Evolutionary conservation across 371 early-diverging fungal genomes (phyloP).

Genomic region (Mortierella sp.): DNA sequence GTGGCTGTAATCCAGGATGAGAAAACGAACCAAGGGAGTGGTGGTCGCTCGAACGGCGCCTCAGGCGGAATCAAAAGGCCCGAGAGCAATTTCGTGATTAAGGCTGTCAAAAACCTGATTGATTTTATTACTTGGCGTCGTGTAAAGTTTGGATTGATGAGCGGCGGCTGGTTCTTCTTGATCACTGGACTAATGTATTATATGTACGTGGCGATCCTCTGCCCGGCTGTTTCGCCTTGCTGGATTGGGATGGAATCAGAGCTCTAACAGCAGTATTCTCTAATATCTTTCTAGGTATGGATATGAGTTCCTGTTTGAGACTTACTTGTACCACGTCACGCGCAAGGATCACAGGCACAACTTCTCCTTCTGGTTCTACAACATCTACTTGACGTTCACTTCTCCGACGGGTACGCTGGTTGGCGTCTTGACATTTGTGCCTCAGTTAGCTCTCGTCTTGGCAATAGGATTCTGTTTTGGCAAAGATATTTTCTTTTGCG

Average conservation of each 20-base stretch:
- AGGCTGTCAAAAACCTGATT: conserved; percentile 28
- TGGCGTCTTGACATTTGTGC: conserved; percentile 78
- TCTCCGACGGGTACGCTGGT: conserved; percentile 60
- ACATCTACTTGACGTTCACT: conserved; percentile 85
- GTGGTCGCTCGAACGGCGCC: conserved; percentile 1
- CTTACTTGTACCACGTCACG: conserved; percentile 94
- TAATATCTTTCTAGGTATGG: conserved; percentile 74
- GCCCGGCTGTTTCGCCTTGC: not conserved
- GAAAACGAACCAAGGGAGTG: conserved; percentile 11
- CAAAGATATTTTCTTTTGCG: conserved; percentile 87
- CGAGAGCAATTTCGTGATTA: conserved; percentile 16
- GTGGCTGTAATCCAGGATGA: conserved; percentile 12
- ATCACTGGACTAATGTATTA: conserved; percentile 83
- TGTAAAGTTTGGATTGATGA: conserved; percentile 77
- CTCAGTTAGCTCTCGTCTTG: conserved; percentile 77
- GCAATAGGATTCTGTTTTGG: conserved; percentile 78
- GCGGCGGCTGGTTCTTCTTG: conserved; percentile 77
- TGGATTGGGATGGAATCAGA: not conserved
- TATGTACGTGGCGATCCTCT: conserved; percentile 57
- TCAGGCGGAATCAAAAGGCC: not conserved
- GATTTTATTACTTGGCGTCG: conserved; percentile 69
- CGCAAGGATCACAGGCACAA: conserved; percentile 99
- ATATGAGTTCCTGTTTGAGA: conserved; percentile 88
- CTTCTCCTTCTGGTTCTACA: conserved; percentile 96
- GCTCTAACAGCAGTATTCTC: not conserved